phyloP scores from a whole-genome alignment of 2,329 filamentous ascomycete species.

The Emmonsiellopsis sp. region DNA sequence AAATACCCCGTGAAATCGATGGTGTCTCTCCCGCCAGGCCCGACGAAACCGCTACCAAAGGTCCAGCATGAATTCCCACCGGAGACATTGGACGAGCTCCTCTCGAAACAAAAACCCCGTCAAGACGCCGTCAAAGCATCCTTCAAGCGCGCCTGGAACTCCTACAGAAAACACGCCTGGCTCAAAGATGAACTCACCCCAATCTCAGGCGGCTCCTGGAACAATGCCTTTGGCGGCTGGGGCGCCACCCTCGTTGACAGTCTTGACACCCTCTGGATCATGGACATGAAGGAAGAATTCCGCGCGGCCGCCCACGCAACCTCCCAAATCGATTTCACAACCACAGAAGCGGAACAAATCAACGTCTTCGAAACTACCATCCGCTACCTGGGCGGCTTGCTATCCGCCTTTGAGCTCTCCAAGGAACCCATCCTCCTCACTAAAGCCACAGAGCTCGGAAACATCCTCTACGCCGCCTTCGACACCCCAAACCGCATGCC shows the following conservation, averaged over 20 bases:
- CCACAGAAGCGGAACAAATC: conserved; percentile 17
- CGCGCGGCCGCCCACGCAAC: conserved; percentile 42
- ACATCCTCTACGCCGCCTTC: conserved; percentile 42
- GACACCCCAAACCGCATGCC: conserved; percentile 21
- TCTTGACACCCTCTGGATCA: conserved; percentile 54
- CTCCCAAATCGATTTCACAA: conserved; percentile 45
- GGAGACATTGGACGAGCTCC: conserved; percentile 18
- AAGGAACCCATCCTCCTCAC: conserved; percentile 35
- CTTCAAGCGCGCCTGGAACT: conserved; percentile 48
- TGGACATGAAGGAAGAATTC: conserved; percentile 51
- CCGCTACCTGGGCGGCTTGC: conserved; percentile 43
- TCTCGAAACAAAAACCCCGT: conserved; percentile 29
- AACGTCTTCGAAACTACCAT: conserved; percentile 45
- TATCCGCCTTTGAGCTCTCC: conserved; percentile 46
- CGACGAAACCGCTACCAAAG: conserved; percentile 15
- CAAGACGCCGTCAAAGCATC: conserved; percentile 39
- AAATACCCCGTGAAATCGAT: conserved; percentile 15
- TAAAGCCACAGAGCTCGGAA: conserved; percentile 45
- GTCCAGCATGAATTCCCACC: conserved; percentile 18
- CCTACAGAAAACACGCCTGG: conserved; percentile 56
- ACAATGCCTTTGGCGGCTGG: conserved; percentile 55
- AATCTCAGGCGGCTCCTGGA: conserved; percentile 39
- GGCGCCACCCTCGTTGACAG: conserved; percentile 52
- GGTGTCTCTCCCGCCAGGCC: conserved; percentile 15
- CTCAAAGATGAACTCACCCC: conserved; percentile 54